Base-by-base conservation (phyloP, 2,329 filamentous ascomycete genomes). In the Waltergamsia citrina region DNA sequence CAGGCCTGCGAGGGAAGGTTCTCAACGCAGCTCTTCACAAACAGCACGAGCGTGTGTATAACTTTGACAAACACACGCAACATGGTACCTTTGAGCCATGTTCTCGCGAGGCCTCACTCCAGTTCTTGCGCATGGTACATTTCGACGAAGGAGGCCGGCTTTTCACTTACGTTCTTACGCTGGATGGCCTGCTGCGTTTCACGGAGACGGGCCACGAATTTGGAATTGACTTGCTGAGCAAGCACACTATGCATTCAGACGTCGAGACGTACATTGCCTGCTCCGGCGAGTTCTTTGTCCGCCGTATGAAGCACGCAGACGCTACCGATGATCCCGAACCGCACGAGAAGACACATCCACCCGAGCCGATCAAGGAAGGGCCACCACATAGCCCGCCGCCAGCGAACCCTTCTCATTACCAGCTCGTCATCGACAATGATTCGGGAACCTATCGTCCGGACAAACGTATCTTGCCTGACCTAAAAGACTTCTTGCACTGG, bases 121-220 rank as follows among this genome's bases (percentile, higher is more conserved):
- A 88, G 43, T 93, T 96, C 50, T 69, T 96, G 8, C 83, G 87
- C 38, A 78, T 95, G 48, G 82, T 78, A 0, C 86, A 94, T 48
- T 90, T 82, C 51, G 87, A 90, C 48, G 74, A 92, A 47, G 88
- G 86, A 14, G 82, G 83, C 2, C 78, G 87, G 10, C 76, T 93
- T 37, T 95, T 92, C 51, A 96, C 90, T 16, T 96, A 95, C 46
- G 81, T 95, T 18, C 65, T 96, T 16, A 94, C 86, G 0, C 69
- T 95, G 6, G 90, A 96, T 50, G 83, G 81, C 5, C 69, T 90
- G 34, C 74, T 93, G 51, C 81, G 87, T 29, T 95, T 95, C 59
- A 95, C 90, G 1, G 90, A 95, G 57, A 96, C 90, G 0, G 90
- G 90, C 20, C 92, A 92, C 47, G 88, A 95, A 49, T 95, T 95